Evolutionary conservation across 2,329 filamentous ascomycete genomes (phyloP).

Genomic region (Alternaria triticina): DNA sequence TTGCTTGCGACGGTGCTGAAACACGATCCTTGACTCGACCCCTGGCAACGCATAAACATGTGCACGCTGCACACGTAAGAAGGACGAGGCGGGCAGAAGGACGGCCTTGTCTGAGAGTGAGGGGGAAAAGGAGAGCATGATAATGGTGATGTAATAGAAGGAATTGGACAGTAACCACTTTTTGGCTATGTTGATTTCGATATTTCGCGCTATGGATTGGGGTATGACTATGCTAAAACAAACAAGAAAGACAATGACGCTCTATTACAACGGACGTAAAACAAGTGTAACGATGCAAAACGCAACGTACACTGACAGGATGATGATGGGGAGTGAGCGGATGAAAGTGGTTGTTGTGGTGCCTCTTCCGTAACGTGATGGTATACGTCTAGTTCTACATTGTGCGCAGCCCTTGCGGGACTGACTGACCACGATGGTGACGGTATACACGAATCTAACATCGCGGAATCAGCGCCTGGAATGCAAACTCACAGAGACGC

Average conservation of each 20-base stretch:
- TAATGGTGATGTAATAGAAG: neutral
- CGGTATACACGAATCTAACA: constrained; percentile 6
- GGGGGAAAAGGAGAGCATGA: neutral
- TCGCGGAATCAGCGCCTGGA: neutral
- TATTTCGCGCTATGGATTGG: constrained; percentile 12
- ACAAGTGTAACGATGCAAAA: constrained; percentile 13
- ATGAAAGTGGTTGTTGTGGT: neutral
- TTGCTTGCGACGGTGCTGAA: constrained; percentile 37
- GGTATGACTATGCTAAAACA: constrained; percentile 9
- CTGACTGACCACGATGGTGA: constrained; percentile 3
- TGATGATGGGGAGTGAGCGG: constrained; percentile 5
- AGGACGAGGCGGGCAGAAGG: neutral
- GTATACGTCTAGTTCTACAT: constrained; percentile 4
- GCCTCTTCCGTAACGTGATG: neutral
- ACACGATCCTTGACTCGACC: constrained; percentile 1
- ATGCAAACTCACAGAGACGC: neutral
- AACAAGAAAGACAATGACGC: neutral
- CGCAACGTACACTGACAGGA: constrained; percentile 5
- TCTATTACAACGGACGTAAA: constrained; percentile 24
- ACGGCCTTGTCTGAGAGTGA: neutral
- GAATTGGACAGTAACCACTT: neutral
- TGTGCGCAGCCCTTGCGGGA: constrained; percentile 7
- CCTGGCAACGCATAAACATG: neutral
- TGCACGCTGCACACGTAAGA: neutral
- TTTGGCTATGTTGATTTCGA: constrained; percentile 4